Base-by-base conservation (phyloP, 352 stramenopile species). In the Phytopythium kandeliae region DNA sequence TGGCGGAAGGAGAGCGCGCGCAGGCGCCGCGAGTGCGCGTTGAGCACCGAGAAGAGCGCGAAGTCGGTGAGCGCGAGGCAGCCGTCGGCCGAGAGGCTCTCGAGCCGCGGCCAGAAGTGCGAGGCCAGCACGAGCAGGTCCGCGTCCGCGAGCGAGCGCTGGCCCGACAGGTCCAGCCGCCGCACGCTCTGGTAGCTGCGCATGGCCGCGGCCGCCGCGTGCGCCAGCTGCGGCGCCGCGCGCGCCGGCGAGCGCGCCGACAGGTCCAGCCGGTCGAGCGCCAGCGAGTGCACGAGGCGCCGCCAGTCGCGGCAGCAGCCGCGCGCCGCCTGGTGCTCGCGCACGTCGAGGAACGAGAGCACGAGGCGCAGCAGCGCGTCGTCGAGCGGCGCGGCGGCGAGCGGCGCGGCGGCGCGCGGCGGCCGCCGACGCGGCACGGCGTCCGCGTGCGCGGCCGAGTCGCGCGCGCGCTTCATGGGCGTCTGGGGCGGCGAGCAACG, bases 51-150 rank as follows among this genome's bases (percentile, higher is more conserved):
- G 22, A 91, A 67, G 21, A 94, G 43, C 1, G 76, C 80, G 53
- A 92, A 86, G 57, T 94, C 83, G 12, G 83, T 87, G 22, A 94
- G 58, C 42, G 80, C 72, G n/a, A 83, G 59, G 58, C 83, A 94
- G 52, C 91, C 78, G 50, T 92, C 62, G 2, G 81, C 62, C 8
- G 61, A 62, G 44, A 94, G 71, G 48, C 71, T 57, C 54, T 92
- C 80, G 19, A 94, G 60, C 21, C 84, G 53, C 5, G 76, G 59
- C 83, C 83, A 94, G 48, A 89, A 94, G 65, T 71, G 78, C 17
- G 83, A 92, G 13, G 80, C 79, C 33, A 94, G 62, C 22, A 94
- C 77, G 33, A 94, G 71, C 51, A 94, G 48, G 49, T 94, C 83
- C 7, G 74, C 69, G 50, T 94, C 80, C 13, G 54, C 60, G 25